These are phyloP conservation scores for Erysimum pusillum DNA, from an alignment of 441 rosid species.

Conservation along the genomic window DNA sequence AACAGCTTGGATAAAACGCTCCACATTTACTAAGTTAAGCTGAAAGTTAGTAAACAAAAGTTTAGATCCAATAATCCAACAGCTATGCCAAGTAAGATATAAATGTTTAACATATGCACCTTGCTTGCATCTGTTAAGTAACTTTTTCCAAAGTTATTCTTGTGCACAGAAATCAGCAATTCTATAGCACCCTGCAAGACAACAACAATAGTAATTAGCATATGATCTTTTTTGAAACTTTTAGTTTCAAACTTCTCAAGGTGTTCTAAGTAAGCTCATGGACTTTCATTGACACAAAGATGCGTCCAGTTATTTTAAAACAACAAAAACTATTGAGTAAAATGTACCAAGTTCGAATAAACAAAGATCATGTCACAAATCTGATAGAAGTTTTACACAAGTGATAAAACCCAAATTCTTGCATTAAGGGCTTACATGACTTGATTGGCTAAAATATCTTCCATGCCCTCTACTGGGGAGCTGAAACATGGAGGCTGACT, in stretches of 20 bases:
- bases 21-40: constrained; percentile 82
- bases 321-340: constrained; percentile 14
- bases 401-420: constrained; percentile 1
- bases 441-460: constrained; percentile 85
- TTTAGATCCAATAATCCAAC: no score
- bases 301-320: neutral
- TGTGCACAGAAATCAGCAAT: constrained; percentile 85
- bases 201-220: constrained; percentile 6
- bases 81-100: no score
- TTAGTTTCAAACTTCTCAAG: constrained; percentile 7
- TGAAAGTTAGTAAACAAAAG: constrained; percentile 44
- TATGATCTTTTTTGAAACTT: neutral
- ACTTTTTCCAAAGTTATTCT: constrained; percentile 79
- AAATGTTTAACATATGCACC: constrained; percentile 51
- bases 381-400: constrained; percentile 7
- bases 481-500: constrained; percentile 78
- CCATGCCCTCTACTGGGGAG: constrained; percentile 84
- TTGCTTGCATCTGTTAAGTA: constrained; percentile 85
- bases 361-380: constrained; percentile 9
- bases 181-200: constrained; percentile 90
- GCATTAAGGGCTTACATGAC: constrained; percentile 71
- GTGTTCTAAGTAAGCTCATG: constrained; percentile 17
- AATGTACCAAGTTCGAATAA: constrained; percentile 7
- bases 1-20: constrained; percentile 89
- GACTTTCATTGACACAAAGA: constrained; percentile 22